These are phyloP conservation scores for Dendrostoma leiphaemia DNA, from an alignment of 2,329 filamentous ascomycete genomes.

Conservation along the genomic window DNA sequence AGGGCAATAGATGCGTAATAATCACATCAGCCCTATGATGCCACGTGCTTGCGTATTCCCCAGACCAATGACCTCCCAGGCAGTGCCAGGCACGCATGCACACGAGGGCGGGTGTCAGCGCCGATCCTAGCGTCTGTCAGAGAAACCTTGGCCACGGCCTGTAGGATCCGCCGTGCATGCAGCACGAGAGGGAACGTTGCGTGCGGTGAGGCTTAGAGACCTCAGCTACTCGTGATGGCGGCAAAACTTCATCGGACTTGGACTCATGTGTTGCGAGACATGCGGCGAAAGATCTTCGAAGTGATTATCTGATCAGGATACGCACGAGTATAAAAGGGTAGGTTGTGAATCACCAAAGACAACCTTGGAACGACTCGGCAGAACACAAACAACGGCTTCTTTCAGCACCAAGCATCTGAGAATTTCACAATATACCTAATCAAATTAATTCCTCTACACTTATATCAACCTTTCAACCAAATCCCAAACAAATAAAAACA, in stretches of 20 bases:
- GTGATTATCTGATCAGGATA: background rate
- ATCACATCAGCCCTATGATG: background rate
- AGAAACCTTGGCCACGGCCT: too few species aligned
- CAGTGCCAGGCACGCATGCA: background rate
- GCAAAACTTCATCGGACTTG: background rate
- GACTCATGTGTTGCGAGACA: too few species aligned
- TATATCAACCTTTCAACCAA: too few species aligned
- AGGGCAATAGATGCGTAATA: background rate
- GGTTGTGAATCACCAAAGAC: background rate
- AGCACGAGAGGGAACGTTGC: background rate
- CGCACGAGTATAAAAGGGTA: background rate
- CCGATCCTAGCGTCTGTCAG: background rate
- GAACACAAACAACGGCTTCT: background rate
- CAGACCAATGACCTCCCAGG: background rate
- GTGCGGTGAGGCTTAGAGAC: background rate
- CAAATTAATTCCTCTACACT: background rate
- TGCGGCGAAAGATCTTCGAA: background rate
- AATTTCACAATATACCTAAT: background rate
- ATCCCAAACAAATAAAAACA: background rate
- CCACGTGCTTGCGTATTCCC: background rate
- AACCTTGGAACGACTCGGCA: background rate
- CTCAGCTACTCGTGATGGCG: background rate
- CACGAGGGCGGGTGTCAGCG: background rate
- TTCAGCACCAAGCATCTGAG: background rate
- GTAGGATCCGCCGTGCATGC: background rate